Base-by-base conservation (phyloP, 2,329 filamentous ascomycete species). In the Alternaria gansuensis region DNA sequence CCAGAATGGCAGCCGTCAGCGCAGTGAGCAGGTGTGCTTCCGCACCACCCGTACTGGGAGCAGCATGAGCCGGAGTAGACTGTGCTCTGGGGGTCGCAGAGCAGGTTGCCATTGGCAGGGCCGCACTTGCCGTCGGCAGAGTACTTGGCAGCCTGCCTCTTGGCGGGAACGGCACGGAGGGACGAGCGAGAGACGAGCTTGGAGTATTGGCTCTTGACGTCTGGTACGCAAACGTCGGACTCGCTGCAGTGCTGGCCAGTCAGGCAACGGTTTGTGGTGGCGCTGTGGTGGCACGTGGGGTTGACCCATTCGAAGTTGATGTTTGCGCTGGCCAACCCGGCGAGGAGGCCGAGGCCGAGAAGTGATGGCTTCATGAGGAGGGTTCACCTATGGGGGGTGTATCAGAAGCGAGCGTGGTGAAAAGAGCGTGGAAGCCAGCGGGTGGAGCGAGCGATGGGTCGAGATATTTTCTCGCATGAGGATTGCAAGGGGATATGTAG, bases 251-350 rank as follows among this genome's bases (percentile, higher is more conserved):
- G 60, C 64, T 79, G 75, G 43, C 78, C 76, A 50, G 71, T 73
- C 49, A 80, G 65, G 59, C 80, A 82, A 21, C 57, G 60, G 54
- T 48, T 69, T 29, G 46, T 66, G 7, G 66, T 31, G 1, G 62
- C 33, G 26, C 57, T 60, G 54, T 66, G 65, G 51, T 79, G 68
- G 69, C 82, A 84, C 3, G 59, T 76, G 23, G 82, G 78, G 48
- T 81, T 76, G 8, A 82, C 79, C 73, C 79, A 79, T 36, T 73
- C 69, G 69, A 83, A 82, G 59, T 80, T 78, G 69, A 84, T 83
- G 67, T 84, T 84, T 53, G 81, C 82, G 5, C 73, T 71, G 21
- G 74, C 72, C 14, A 78, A 61, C 51, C 74, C 74, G 52, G 72
- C 76, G 55, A 80, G 66, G 49, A 66, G 70, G 65, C 68, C 70